Base-by-base conservation (phyloP, 2,329 filamentous ascomycete genomes). In the Didymella glomerata region DNA sequence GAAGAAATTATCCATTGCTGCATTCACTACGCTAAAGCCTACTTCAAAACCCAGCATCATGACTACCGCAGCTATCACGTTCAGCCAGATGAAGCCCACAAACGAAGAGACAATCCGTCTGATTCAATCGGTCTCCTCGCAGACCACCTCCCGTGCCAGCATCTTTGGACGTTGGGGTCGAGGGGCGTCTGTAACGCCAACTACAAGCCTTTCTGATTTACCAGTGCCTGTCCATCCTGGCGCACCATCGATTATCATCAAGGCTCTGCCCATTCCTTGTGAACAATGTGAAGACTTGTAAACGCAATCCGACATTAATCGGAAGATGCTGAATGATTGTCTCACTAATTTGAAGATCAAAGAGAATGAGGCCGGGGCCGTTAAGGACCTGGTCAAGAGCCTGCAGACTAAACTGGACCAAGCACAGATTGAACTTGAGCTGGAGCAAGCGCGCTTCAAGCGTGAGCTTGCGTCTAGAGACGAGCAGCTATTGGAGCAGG, bases 201-300 rank as follows among this genome's bases (percentile, higher is more conserved):
- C 36, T 1, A 22, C 13, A 20, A 8, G 20, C n/a, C n/a, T 18
- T 3, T 32, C 22, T 18, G 34, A 20, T 6, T 14, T 30, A 1
- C 14, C 10, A 14, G 10, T 40, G 7, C n/a, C 18, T 25, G 3
- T 28, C n/a, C 25, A 22, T 16, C 13, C 20, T 13, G 20, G 24
- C 13, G 2, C 28, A 22, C 14, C 22, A 7, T 38, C 30, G 27
- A 32, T 36, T 4, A 22, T 14, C 18, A 5, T 9, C 6, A 18
- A 22, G 27, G 18, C 28, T 9, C 9, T 9, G 40, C 22, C 14
- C 36, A 30, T 32, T 7, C 34, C 34, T 10, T 40, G 50, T 46
- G 32, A 34, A 8, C 45, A 48, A n/a, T 61, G 48, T 25, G 53
- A 57, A 11, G 45, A 57, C 30, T 40, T 49, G 30, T 32, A 28